phyloP scores from a whole-genome alignment of 164 flowering plant species.

The Aristolochia fimbriata region DNA sequence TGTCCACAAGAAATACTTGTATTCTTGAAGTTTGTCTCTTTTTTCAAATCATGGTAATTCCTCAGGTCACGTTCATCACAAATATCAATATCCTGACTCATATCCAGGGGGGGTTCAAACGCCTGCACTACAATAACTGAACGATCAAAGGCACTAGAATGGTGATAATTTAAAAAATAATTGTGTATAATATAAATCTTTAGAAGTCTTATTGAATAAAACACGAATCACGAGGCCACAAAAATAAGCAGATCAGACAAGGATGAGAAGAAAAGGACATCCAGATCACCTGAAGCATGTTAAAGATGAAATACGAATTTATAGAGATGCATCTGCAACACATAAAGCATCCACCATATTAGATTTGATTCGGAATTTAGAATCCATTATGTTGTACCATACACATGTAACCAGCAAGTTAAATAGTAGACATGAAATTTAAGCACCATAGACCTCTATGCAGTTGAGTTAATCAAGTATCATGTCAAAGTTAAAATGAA shows the following conservation, averaged over 20 bases:
- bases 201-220: too few relatives aligned
- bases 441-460: background rate
- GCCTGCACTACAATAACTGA: slow-evolving; percentile 34
- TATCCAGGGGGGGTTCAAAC: slow-evolving; percentile 91
- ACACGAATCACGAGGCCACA: too few relatives aligned
- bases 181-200: too few relatives aligned
- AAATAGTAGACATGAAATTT: background rate
- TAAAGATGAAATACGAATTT: slow-evolving; percentile 64
- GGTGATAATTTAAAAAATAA: too few relatives aligned
- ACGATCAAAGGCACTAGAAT: background rate
- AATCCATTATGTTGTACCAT: background rate
- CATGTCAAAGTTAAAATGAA: background rate
- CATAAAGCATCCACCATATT: background rate
- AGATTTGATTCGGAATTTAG: background rate
- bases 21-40: slow-evolving; percentile 14
- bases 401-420: background rate
- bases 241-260: background rate
- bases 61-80: slow-evolving; percentile 28
- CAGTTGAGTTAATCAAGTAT: background rate
- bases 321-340: slow-evolving; percentile 70
- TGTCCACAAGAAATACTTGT: slow-evolving; percentile 19
- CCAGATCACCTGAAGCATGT: slow-evolving; percentile 81
- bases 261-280: background rate
- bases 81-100: slow-evolving; percentile 58
- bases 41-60: slow-evolving; percentile 6